Base-by-base conservation (phyloP, 2,329 filamentous ascomycete species). In the Xylaria sp. region DNA sequence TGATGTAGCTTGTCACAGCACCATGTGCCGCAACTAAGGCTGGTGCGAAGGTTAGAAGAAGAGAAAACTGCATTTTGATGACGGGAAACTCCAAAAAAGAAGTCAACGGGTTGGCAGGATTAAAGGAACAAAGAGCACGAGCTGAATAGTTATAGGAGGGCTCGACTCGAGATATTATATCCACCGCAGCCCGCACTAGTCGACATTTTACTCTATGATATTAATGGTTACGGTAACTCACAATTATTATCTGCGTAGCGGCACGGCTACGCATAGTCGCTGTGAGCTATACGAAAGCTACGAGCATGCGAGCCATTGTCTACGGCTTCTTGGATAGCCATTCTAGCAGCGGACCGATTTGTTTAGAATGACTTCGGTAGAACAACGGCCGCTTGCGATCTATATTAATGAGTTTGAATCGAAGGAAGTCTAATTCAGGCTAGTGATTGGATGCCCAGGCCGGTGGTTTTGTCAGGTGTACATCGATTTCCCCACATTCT, bases 1-100 rank as follows among this genome's bases (percentile, higher is more conserved):
- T 83, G 9, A 79, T 78, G 76, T 87, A 87, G 66, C 82, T 84
- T 20, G 78, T 84, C 18, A 84, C 83, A 56, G 79, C 77, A 20
- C 74, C 77, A 66, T 83, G 76, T 70, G 78, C 76, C 41, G 78
- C 75, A 30, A 73, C 78, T 68, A 79, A 70, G 18, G 77, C 70
- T 2, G 75, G 76, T 18, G 73, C 76, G 39, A 77, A 59, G 65
- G 76, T 56, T 10, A 76, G 62, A 43, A 70, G 65, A 57, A 77
- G 67, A 25, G 71, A 60, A 56, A 74, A 73, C 58, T 75, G 59
- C 75, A 78, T 77, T 34, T 71, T 74, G 70, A 36, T 12, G 12
- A 52, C 15, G 23, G 1, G 12, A 13, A 5, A 58, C 3, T 9
- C 36, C 18, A 15, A 64, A 18, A 4, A 23, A 32, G 32, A 52